These are phyloP conservation scores for Psilocybe azurescens DNA, from an alignment of 768 basidiomycete species.

Conservation along the genomic window DNA sequence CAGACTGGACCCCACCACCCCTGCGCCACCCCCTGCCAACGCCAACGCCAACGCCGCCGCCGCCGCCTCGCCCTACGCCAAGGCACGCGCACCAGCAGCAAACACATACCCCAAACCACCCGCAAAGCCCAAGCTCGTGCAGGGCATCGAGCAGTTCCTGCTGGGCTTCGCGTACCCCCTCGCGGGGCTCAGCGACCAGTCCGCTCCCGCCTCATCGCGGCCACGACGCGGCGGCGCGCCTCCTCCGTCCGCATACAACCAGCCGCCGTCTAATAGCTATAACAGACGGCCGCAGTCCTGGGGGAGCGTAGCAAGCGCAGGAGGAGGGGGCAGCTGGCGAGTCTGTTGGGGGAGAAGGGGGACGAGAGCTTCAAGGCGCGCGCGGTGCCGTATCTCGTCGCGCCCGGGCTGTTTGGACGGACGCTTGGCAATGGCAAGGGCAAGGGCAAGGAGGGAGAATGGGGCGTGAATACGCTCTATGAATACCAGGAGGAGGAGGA, in stretches of 20 bases:
- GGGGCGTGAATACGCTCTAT: too few species aligned
- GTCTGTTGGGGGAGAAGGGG: background rate
- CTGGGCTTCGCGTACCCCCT: slow-evolving; percentile 39
- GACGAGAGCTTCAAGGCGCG: background rate
- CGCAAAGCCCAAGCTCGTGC: slow-evolving; percentile 37
- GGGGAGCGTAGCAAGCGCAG: too few species aligned
- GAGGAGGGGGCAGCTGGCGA: background rate
- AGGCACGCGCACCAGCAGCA: background rate
- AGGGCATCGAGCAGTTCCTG: slow-evolving; percentile 44
- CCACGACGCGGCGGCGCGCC: background rate
- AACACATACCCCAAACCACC: background rate
- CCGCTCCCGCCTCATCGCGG: background rate
- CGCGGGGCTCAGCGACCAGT: too few species aligned
- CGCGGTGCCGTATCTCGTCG: background rate
- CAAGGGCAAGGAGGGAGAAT: background rate
- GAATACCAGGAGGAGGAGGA: background rate
- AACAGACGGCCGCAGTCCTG: too few species aligned
- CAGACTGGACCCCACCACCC: slow-evolving; percentile 6
- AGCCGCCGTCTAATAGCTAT: too few species aligned
- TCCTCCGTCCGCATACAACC: background rate
- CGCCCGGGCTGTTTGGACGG: background rate
- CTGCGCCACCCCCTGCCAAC: background rate
- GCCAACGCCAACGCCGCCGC: background rate
- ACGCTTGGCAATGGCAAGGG: background rate
- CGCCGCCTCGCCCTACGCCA: background rate